Base-by-base conservation (phyloP, 345 rosid genomes). In the Corymbia maculata region DNA sequence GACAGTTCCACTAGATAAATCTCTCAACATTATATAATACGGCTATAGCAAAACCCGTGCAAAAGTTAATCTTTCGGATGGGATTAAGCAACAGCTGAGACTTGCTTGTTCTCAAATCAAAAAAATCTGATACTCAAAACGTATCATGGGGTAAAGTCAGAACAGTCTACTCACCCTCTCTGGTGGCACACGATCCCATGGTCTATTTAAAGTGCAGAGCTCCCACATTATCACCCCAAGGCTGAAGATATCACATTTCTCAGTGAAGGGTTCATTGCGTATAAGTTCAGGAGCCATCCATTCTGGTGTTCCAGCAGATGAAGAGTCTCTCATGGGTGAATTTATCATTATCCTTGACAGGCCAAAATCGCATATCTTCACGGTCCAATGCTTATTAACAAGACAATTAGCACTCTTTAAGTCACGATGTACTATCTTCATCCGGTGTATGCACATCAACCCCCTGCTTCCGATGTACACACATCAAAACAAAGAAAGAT, bases 271-370 rank as follows among this genome's bases (percentile, higher is more conserved):
- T 85, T 97, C 98, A 61, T 95, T 96, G 44, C 98, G 97, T 66
- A 95, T 95, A 59, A 98, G 99, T 86, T 98, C 99, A 45, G 99
- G 99, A 88, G 98, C 99, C 99, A 98, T 98, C 99, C 99, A 98
- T 91, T 97, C 99, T 21, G 98, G 99, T 47, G 99, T 97, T 92
- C 99, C 99, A 44, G 99, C 99, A 80, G 97, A 97, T 53, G 98
- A 94, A 44, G 96, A 89, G 90, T 95, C 98, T 91, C 93, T 94
- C 92, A 98, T 94, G 87, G 96, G 93, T 22, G 89, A 87, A 32
- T 94, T 94, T 17, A 93, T 93, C 97, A 96, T 94, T 87, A 95
- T 94, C 90, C 98, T 97, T 21, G 99, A 97, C 17, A 98, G 97
- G 89, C 99, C 99, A 90, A 98, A 98, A 93, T 98, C 99, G 88